Evolutionary conservation across 805 yeast genomes (phyloP), one percentile per base, ranked within the genome.

Genomic region (Geotrichum ghanense): DNA sequence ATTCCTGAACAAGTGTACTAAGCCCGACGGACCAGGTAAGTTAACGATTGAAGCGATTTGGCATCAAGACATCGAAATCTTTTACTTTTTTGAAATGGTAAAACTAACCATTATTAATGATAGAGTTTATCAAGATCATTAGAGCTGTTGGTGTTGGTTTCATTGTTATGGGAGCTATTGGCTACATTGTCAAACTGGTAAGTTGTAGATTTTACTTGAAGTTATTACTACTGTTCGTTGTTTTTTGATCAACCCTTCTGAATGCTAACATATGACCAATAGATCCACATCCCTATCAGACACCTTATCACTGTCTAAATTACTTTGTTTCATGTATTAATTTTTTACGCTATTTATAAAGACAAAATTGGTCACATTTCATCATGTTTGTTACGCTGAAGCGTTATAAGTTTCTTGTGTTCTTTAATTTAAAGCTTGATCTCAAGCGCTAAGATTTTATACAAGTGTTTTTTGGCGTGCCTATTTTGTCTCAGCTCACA

Each of bases 111-210:
- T 45, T 52, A 46, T 47, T 48, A 0, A n/a, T 31, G 27, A 12
- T 50, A 76, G 98, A 90, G 70, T 90, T 85, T 74, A 58, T 80
- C 50, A 82, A 83, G 67, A 83, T 90, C 62, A 76, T 92, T 53
- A 83, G 92, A 69, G 97, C 97, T 45, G 97, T 90, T 45, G 97
- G 97, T 59, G 75, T 89, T 53, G 98, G 98, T 56, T 90, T 90
- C 69, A 72, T 90, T 58, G 90, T 90, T 78, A 92, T 90, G 89
- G 98, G 98, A 62, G 83, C 86, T 59, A 94, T 92, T 61, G 98
- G 98, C 49, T 90, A 88, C 70, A 84, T 81, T 61, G 92, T 92
- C 69, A 90, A 90, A 71, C 78, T 90, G 60, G 73, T 68, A 56
- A 48, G 67, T 61, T n/a, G 19, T 22, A 25, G 19, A 22, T 16